These are phyloP conservation scores for Chlorella ohadii DNA, from an alignment of 139 green algal genomes.

Conservation along the genomic window DNA sequence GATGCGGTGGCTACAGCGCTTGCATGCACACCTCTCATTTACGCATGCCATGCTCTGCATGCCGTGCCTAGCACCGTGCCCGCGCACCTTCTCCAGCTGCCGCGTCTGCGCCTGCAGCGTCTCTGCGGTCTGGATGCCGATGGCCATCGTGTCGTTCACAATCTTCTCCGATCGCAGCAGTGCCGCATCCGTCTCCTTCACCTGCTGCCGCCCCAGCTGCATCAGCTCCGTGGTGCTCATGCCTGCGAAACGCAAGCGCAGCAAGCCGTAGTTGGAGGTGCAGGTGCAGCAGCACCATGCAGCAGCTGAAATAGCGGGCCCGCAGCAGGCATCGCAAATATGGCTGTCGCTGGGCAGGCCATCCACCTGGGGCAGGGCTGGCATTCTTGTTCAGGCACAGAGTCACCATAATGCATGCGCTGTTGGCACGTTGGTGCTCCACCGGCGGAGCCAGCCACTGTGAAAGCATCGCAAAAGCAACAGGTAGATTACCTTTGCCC, in stretches of 20 bases:
- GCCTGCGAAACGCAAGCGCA: slow-evolving; percentile 50
- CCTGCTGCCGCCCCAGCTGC: slow-evolving; percentile 69
- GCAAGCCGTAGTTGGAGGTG: neutral
- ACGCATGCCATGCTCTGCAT: neutral
- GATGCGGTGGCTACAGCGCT: too few relatives aligned
- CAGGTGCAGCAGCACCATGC: neutral
- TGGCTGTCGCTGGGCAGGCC: too few relatives aligned
- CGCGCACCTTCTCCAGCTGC: slow-evolving; percentile 76
- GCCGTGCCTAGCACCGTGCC: neutral
- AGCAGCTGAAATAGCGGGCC: neutral
- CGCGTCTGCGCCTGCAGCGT: slow-evolving; percentile 81
- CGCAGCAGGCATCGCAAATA: too few relatives aligned
- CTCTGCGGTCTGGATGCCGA: slow-evolving; percentile 84
- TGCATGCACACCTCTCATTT: too few relatives aligned
- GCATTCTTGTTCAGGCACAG: too few relatives aligned
- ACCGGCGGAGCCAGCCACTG: too few relatives aligned
- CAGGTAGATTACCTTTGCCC: too few relatives aligned
- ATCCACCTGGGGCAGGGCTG: too few relatives aligned
- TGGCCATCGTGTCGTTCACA: slow-evolving; percentile 79
- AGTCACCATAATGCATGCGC: neutral
- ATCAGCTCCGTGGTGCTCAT: slow-evolving; percentile 85
- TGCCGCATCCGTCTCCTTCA: slow-evolving; percentile 77
- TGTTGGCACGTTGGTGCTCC: too few relatives aligned
- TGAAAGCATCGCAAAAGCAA: too few relatives aligned
- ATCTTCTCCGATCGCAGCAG: slow-evolving; percentile 73